Conservation (phyloP, 306 rosid species). For the Glycyrrhiza uralensis region DNA sequence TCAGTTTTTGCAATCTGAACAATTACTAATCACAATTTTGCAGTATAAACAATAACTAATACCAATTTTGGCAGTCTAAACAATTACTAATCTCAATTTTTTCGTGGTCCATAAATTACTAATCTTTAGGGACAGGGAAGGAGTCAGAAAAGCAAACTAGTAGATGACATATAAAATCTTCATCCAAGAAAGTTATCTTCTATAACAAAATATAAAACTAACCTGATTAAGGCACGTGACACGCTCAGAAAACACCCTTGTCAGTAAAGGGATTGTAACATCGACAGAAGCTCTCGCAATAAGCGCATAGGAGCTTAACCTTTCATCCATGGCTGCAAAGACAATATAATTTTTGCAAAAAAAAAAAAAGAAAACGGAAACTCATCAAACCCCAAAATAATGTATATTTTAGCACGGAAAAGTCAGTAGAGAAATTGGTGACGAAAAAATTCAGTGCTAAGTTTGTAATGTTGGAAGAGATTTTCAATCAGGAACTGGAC, state of each 20-base stretch:
- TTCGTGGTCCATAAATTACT: background rate
- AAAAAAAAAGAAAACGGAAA: conserved; percentile 11
- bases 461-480: background rate
- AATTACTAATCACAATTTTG: background rate
- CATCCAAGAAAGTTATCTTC: background rate
- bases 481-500: conserved; percentile 9
- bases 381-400: conserved; percentile 1
- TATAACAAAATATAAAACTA: conserved; percentile 22
- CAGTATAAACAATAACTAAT: background rate
- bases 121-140: background rate
- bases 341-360: conserved; percentile 5
- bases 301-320: conserved; percentile 87
- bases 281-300: conserved; percentile 84
- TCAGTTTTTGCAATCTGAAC: background rate
- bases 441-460: background rate
- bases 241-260: conserved; percentile 59
- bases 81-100: background rate
- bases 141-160: background rate
- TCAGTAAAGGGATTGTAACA: conserved; percentile 76
- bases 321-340: conserved; percentile 94
- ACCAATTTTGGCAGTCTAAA: background rate
- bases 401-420: background rate
- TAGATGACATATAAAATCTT: background rate
- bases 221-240: conserved; percentile 78
- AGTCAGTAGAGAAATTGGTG: background rate